phyloP scores from a whole-genome alignment of 225 moss, liverwort and hornwort genomes.

The Physcomitrium patens region DNA sequence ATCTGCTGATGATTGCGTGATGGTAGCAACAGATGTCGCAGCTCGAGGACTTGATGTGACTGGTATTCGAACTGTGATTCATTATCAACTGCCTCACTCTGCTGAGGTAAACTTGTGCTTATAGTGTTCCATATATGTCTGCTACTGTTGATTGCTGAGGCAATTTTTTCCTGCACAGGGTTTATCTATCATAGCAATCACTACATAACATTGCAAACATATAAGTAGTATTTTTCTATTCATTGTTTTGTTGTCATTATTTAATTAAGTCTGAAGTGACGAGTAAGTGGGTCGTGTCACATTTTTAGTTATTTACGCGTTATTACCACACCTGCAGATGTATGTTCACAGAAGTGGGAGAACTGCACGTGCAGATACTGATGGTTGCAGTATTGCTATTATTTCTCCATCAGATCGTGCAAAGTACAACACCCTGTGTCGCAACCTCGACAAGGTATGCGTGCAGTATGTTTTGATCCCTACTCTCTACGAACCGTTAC shows the following conservation, averaged over 20 bases:
- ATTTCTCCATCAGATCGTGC: constrained; percentile 86
- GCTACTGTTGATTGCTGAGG: background rate
- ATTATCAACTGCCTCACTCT: constrained; percentile 96
- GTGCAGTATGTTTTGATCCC: background rate
- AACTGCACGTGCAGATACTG: constrained; percentile 93
- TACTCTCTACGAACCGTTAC: constrained; percentile 6
- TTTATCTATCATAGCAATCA: background rate
- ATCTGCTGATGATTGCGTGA: constrained; percentile 61
- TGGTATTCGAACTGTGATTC: constrained; percentile 93
- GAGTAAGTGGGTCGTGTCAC: constrained; percentile 1
- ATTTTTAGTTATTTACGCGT: constrained; percentile 17
- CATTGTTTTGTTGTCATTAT: background rate
- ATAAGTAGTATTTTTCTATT: constrained; percentile 8
- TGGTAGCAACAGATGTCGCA: constrained; percentile 97
- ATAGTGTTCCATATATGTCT: background rate
- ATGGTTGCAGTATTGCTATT: constrained; percentile 93
- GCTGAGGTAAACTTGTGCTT: constrained; percentile 72
- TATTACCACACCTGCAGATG: constrained; percentile 58
- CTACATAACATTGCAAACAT: constrained; percentile 5
- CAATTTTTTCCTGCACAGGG: background rate
- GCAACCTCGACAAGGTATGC: constrained; percentile 76
- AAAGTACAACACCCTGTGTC: constrained; percentile 82
- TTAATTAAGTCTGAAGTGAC: background rate
- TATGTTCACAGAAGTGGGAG: constrained; percentile 98
- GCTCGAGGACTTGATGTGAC: constrained; percentile 94